Evolutionary conservation across 495 filamentous ascomycete genomes (phyloP), one percentile per base, ranked within the genome.

Genomic region (Trichocladium antarcticum): DNA sequence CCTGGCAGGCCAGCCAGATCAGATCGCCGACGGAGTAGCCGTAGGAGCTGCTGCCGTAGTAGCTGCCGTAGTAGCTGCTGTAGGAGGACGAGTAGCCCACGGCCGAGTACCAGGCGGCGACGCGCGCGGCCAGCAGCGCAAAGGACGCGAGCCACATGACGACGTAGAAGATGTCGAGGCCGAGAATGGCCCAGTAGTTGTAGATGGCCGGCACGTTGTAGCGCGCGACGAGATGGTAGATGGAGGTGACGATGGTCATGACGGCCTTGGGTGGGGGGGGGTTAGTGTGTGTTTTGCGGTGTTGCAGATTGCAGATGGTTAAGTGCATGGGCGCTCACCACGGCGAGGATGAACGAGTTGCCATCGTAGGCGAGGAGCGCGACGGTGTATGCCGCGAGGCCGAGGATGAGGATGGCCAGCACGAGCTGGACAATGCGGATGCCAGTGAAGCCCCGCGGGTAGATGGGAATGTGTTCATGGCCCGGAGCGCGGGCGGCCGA

Each of bases 371-470:
- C 47, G 10, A 58, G n/a, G 29, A 40, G 52, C n/a, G 45, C 64
- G 59, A 51, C 59, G 74, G 14, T 73, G 62, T 85, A 87, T 38
- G 75, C 82, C 10, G 74, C 74, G 12, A 89, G 56, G n/a, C 75
- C 85, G 27, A 89, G 65, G 40, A 83, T 67, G 40, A 82, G 71
- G 50, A 88, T 58, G n/a, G 76, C 75, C 42, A 87, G 64, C 34
- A 83, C 57, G 20, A 75, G 65, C 58, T 89, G 85, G 41, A 74
- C 54, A 47, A 76, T 69, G 47, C 87, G 76, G 17, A 88, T 62
- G 15, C 70, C 68, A 41, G 80, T 70, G 47, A 80, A 77, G 54
- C 56, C 56, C 36, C 53, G 61, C 14, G 72, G 70, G n/a, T 61
- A 67, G 17, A 65, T 35, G 20, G 72, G 68, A 36, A 72, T 65